Conservation (phyloP, 1,139 yeast genomes). For the Yamadazyma spencermartinsiae region DNA sequence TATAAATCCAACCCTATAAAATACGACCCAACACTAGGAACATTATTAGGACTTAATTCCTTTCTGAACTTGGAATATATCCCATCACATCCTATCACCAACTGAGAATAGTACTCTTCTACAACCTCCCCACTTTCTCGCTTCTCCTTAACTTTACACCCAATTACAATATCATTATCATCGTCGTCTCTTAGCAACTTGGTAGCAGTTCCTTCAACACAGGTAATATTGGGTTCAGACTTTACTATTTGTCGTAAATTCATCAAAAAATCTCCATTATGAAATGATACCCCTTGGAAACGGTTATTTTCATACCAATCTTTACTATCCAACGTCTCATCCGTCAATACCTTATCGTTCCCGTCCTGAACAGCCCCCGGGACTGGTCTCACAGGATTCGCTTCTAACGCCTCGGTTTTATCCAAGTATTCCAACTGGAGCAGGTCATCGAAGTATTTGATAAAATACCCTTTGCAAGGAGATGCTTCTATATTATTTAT, state of each 20-base stretch:
- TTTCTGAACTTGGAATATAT: slow-evolving; percentile 91
- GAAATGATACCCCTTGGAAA: slow-evolving; percentile 82
- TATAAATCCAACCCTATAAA: slow-evolving; percentile 81
- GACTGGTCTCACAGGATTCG: slow-evolving; percentile 50
- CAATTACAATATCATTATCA: slow-evolving; percentile 56
- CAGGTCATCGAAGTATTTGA: slow-evolving; percentile 59
- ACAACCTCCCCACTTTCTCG: slow-evolving; percentile 15
- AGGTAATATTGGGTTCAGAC: slow-evolving; percentile 67
- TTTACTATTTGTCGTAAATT: slow-evolving; percentile 75
- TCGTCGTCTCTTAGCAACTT: slow-evolving; percentile 53
- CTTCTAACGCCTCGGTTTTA: slow-evolving; percentile 47
- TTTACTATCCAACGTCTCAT: slow-evolving; percentile 45
- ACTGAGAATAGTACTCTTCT: slow-evolving; percentile 51
- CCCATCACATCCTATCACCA: slow-evolving; percentile 88
- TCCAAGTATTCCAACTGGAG: slow-evolving; percentile 72
- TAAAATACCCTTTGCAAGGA: slow-evolving; percentile 76
- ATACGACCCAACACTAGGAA: slow-evolving; percentile 74
- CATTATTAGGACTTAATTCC: slow-evolving; percentile 55
- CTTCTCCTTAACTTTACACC: slow-evolving; percentile 53
- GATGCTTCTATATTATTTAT: slow-evolving; percentile 81
- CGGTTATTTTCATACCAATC: slow-evolving; percentile 63
- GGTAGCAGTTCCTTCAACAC: slow-evolving; percentile 80
- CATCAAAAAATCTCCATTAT: slow-evolving; percentile 84
- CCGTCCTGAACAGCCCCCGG: slow-evolving; percentile 54
- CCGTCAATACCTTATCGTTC: slow-evolving; percentile 54